Evolutionary conservation across 2,329 filamentous ascomycete species (phyloP).

Genomic region (Claviceps sorghi): DNA sequence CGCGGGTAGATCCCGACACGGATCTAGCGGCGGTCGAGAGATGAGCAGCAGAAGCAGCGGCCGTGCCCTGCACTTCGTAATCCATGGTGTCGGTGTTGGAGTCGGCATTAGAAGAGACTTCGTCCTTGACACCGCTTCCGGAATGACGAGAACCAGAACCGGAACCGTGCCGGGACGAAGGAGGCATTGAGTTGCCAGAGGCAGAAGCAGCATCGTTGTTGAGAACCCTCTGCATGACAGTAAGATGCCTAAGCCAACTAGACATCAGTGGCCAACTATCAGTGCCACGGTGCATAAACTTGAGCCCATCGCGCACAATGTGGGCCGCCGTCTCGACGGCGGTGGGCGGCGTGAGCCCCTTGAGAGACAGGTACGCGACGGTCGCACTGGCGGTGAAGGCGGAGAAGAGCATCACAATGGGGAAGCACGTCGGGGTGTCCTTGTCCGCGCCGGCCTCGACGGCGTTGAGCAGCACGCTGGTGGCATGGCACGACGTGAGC

Average conservation of each 20-base stretch:
- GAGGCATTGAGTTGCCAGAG: conserved; percentile 9
- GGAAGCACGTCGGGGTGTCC: conserved; percentile 44
- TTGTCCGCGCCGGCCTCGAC: conserved; percentile 43
- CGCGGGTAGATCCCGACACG: conserved; percentile 27
- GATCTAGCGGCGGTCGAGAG: conserved; percentile 20
- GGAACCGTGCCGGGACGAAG: conserved; percentile 16
- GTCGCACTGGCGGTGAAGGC: conserved; percentile 47
- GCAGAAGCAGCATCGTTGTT: conserved; percentile 33
- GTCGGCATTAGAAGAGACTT: conserved; percentile 38
- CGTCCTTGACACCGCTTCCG: conserved; percentile 33
- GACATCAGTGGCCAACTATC: conserved; percentile 45
- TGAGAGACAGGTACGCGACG: conserved; percentile 47
- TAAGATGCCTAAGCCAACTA: conserved; percentile 45
- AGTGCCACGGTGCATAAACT: conserved; percentile 43
- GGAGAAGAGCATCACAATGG: conserved; percentile 49
- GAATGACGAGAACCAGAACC: conserved; percentile 13
- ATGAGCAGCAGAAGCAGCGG: conserved; percentile 9
- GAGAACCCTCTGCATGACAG: conserved; percentile 47
- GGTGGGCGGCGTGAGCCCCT: conserved; percentile 41
- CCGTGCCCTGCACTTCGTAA: conserved; percentile 31
- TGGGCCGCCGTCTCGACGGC: conserved; percentile 41
- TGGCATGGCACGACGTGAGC: conserved; percentile 44
- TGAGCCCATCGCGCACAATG: conserved; percentile 43
- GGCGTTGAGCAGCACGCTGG: conserved; percentile 39
- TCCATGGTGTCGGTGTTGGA: conserved; percentile 43